Evolutionary conservation across 1,284 basidiomycete species (phyloP).

Genomic region (Inonotus hispidus): DNA sequence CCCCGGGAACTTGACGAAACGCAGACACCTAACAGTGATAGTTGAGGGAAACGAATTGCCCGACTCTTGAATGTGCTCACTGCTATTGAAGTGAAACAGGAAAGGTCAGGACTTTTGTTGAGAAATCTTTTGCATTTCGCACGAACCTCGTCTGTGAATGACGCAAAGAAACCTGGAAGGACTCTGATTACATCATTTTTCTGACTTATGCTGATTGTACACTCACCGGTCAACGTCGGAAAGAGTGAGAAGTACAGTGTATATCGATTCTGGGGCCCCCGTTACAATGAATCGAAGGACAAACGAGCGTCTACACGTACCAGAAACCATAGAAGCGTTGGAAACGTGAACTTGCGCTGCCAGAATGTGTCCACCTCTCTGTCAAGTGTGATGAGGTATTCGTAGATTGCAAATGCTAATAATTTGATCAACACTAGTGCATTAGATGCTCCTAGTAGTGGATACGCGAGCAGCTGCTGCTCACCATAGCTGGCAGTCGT

Average conservation of each 20-base stretch:
- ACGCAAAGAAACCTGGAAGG: slow-evolving; percentile 2
- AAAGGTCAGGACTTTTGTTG: neutral
- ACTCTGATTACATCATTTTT: too few species aligned
- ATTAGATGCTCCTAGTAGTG: neutral
- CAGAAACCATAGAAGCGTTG: slow-evolving; percentile 13
- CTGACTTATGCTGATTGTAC: neutral
- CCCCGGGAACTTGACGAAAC: slow-evolving; percentile 16
- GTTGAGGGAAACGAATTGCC: neutral
- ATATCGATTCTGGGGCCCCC: slow-evolving; percentile 8
- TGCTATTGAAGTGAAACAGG: neutral
- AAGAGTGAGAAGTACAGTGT: slow-evolving; percentile 5
- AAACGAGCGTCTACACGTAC: slow-evolving; percentile 1
- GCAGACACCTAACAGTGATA: slow-evolving; percentile 2
- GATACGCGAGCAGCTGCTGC: neutral
- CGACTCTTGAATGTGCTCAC: neutral
- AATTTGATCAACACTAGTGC: neutral
- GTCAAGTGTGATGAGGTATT: slow-evolving; percentile 16
- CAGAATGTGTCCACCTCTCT: slow-evolving; percentile 14
- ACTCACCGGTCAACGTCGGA: slow-evolving; percentile 6
- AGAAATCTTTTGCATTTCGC: neutral
- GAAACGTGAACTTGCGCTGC: slow-evolving; percentile 14
- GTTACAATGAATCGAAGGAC: neutral
- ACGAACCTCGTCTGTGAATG: slow-evolving; percentile 4
- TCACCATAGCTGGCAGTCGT: slow-evolving; percentile 8
- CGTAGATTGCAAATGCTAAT: slow-evolving; percentile 13